Evolutionary conservation across 768 basidiomycete genomes (phyloP), one percentile per base, ranked within the genome.

Genomic region (Boletus bicolor): DNA sequence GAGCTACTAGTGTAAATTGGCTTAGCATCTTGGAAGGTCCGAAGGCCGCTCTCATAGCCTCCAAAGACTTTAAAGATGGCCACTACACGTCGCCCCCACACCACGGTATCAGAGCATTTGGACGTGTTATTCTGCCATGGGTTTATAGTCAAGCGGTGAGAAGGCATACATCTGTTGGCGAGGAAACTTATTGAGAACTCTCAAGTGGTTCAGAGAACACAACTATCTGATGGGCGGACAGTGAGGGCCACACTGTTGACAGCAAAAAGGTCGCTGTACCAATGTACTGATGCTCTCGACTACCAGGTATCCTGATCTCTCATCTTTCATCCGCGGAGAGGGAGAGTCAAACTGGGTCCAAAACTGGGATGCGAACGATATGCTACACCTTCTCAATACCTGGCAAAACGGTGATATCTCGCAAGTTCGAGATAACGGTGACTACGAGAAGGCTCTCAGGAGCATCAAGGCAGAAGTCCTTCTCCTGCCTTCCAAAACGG

Each of bases 91-190:
- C 70, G 8, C 63, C 67, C 5, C 79, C 81, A 2, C 67, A 79
- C 60, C 70, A 71, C 15, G 82, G 82, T 19, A 68, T 82, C 26
- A 76, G 82, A n/a, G 82, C 82, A 6, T 83, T 82, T 51, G 81
- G 75, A 2, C 73, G 82, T 15, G 79, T 73, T 7, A 81, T 81
- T 56, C 75, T 77, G 49, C 76, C 77, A 19, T 83, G 82, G 81
- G 77, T 79, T 19, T 82, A 78, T 57, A 77, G 81, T 9, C 79
- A 82, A 60, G 72, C 79, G 36, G 81, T 81, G 49, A 38, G 75
- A 64, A 45, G 75, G 92, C 85, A 86, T 54, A 90, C 91, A n/a
- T 80, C 91, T 51, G 91, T 92, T 17, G 75, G 93, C 54, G 91
- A 95, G 71, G 93, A 44, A 19, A 4, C 28, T 45, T 7, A 59